These are phyloP conservation scores for Mucor velutinosus DNA, from an alignment of 371 early-diverging fungal species.

Conservation along the genomic window DNA sequence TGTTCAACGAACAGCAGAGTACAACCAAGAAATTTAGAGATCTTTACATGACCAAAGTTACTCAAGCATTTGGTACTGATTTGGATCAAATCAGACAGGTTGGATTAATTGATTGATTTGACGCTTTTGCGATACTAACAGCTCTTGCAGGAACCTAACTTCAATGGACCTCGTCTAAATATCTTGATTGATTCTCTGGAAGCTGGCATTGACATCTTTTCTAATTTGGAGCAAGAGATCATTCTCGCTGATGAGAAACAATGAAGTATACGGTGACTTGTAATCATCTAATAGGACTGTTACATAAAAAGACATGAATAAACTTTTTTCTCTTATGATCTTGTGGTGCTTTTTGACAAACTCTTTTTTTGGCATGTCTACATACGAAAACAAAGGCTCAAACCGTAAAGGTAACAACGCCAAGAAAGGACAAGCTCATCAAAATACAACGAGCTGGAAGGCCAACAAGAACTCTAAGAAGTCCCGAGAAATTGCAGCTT, in stretches of 20 bases:
- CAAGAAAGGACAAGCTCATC: slow-evolving; percentile 86
- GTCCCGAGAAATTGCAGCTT: slow-evolving; percentile 72
- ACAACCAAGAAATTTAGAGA: slow-evolving; percentile 36
- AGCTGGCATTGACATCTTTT: slow-evolving; percentile 50
- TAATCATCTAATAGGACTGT: slow-evolving; percentile 1
- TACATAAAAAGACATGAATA: slow-evolving; percentile 1
- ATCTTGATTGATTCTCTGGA: slow-evolving; percentile 51
- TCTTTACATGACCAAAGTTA: slow-evolving; percentile 44
- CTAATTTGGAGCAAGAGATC: slow-evolving; percentile 43
- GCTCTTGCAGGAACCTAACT: slow-evolving; percentile 38
- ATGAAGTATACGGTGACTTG: background rate
- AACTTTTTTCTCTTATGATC: slow-evolving; percentile 6
- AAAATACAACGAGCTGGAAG: slow-evolving; percentile 86
- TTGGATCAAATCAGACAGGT: slow-evolving; percentile 52
- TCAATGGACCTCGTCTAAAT: slow-evolving; percentile 34
- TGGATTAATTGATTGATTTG: background rate
- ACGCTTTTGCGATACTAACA: background rate
- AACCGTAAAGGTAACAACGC: slow-evolving; percentile 60
- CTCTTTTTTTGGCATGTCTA: slow-evolving; percentile 22
- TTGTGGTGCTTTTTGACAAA: slow-evolving; percentile 3
- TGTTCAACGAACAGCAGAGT: slow-evolving; percentile 15
- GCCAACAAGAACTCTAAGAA: slow-evolving; percentile 86
- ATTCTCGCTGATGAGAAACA: slow-evolving; percentile 31
- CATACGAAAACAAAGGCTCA: slow-evolving; percentile 45
- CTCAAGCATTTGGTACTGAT: slow-evolving; percentile 49